Evolutionary conservation across 1,284 basidiomycete genomes (phyloP).

Genomic region (Puccinia novopanici): DNA sequence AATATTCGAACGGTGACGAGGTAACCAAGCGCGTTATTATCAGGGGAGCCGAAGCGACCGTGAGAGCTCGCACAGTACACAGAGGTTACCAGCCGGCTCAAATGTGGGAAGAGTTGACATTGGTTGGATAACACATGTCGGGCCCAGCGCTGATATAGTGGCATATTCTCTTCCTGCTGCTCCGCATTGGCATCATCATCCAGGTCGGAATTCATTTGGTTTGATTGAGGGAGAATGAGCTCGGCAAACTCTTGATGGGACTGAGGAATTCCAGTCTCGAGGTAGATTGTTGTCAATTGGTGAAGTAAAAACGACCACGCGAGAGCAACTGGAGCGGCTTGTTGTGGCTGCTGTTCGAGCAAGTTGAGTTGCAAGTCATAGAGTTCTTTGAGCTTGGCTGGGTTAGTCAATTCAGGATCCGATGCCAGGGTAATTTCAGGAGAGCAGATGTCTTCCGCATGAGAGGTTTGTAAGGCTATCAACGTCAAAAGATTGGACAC

Average conservation of each 20-base stretch:
- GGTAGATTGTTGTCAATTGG: conserved; percentile 36
- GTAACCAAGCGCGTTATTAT: conserved; percentile 48
- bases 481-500: conserved; percentile 45
- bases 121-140: conserved; percentile 38
- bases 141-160: conserved; percentile 45
- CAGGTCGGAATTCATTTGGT: conserved; percentile 13
- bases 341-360: conserved; percentile 31
- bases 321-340: conserved; percentile 38
- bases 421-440: conserved; percentile 23
- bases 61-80: conserved; percentile 36
- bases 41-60: conserved; percentile 28
- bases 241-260: conserved; percentile 41
- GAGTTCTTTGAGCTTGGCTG: conserved; percentile 37
- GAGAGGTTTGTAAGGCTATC: conserved; percentile 46
- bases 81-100: conserved; percentile 33
- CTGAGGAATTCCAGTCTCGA: conserved; percentile 32
- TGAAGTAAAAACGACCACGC: conserved; percentile 48
- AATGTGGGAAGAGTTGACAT: conserved; percentile 45
- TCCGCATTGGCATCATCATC: conserved; percentile 31
- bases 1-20: conserved; percentile 41
- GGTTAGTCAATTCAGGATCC: conserved; percentile 26
- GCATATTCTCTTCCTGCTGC: conserved; percentile 30
- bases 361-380: conserved; percentile 46
- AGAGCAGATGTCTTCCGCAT: conserved; percentile 39
- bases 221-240: conserved; percentile 25